A percentile compares a stretch with the other conserved stretches of the same genome.
Conservation (phyloP, 1,284 basidiomycete genomes). For the Melampsora abietis-canadensis region DNA sequence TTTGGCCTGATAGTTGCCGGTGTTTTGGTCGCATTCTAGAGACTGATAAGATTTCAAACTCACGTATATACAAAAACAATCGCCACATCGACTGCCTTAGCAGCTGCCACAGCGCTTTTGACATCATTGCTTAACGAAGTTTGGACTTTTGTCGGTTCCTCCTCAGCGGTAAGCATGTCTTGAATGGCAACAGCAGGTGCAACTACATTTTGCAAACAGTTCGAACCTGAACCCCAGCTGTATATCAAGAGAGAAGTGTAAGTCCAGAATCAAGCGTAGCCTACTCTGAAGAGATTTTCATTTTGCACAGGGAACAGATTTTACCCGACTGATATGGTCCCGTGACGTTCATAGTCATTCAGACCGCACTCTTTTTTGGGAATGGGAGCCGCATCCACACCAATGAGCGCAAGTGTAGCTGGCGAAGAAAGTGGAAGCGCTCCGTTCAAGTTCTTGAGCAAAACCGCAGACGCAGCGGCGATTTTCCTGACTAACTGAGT, state of each 20-base stretch:
- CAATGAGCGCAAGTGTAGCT: conserved; percentile 30
- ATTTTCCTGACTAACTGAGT: conserved; percentile 47
- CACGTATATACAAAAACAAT: conserved; percentile 45
- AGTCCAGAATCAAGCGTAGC: no score
- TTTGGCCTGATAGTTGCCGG: background rate
- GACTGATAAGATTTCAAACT: background rate
- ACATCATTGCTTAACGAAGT: conserved; percentile 25
- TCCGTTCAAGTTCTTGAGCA: conserved; percentile 49
- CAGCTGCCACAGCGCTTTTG: conserved; percentile 43
- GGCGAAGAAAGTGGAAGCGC: conserved; percentile 46
- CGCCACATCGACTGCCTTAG: conserved; percentile 33
- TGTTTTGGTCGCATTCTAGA: background rate
- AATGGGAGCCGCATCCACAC: conserved; percentile 39
- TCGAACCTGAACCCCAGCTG: conserved; percentile 39
- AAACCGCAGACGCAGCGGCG: conserved; percentile 47
- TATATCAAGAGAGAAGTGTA: background rate
- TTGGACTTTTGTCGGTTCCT: conserved; percentile 17
- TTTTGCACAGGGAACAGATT: no score
- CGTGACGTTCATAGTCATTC: background rate
- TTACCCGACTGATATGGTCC: background rate
- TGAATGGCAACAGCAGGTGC: conserved; percentile 32
- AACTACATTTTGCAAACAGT: conserved; percentile 29
- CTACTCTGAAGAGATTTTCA: no score
- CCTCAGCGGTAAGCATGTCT: conserved; percentile 3
- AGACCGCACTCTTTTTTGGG: background rate